Conservation (phyloP, 2,329 filamentous ascomycete genomes). For the Aspergillus fructus region DNA sequence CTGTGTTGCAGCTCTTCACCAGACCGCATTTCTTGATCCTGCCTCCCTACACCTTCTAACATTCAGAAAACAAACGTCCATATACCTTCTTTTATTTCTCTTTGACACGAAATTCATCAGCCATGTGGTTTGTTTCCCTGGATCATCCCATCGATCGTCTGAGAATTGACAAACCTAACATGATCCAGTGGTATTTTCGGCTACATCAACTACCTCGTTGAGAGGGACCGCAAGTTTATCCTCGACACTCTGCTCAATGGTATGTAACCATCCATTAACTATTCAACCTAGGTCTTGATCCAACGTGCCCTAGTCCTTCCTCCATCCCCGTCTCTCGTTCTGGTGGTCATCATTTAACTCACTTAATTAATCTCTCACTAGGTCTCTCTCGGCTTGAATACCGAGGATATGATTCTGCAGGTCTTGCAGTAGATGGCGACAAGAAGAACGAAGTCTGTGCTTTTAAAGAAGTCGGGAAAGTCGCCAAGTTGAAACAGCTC, state of each 20-base stretch:
- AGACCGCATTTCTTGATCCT: background rate
- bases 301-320: background rate
- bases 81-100: background rate
- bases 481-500: slow-evolving; percentile 91
- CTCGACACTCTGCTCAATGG: slow-evolving; percentile 95
- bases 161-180: slow-evolving; percentile 15
- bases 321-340: background rate
- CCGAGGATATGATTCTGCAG: slow-evolving; percentile 96
- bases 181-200: slow-evolving; percentile 59
- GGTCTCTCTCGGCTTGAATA: slow-evolving; percentile 95
- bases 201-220: slow-evolving; percentile 98
- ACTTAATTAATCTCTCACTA: slow-evolving; percentile 37
- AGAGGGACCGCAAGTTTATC: slow-evolving; percentile 97
- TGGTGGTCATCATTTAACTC: background rate
- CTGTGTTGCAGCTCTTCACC: background rate
- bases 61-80: background rate
- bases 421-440: slow-evolving; percentile 92
- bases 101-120: slow-evolving; percentile 16
- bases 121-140: slow-evolving; percentile 35
- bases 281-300: background rate
- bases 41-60: background rate
- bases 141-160: background rate
- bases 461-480: slow-evolving; percentile 99
- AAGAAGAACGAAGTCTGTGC: slow-evolving; percentile 98
- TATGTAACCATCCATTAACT: slow-evolving; percentile 46